Conservation (phyloP, 495 filamentous ascomycete species). For the Astrothelium macrocarpum region DNA sequence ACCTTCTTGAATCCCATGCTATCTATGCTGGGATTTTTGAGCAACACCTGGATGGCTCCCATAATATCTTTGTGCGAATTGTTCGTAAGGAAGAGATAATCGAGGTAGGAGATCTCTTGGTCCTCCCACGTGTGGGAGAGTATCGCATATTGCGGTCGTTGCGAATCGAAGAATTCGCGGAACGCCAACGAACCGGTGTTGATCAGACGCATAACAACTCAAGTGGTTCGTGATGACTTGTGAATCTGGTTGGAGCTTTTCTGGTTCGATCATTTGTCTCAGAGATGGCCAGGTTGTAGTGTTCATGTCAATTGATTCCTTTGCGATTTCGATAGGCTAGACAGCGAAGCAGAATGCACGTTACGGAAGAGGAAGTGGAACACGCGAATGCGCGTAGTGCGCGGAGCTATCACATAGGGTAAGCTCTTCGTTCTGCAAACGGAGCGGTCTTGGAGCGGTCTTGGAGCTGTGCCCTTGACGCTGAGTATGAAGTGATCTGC, state of each 20-base stretch:
- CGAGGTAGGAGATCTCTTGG: conserved; percentile 7
- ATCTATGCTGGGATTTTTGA: background rate
- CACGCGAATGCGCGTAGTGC: background rate
- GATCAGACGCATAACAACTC: conserved; percentile 11
- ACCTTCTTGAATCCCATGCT: conserved; percentile 8
- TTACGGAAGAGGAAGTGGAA: background rate
- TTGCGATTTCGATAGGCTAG: background rate
- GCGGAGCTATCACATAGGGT: too few relatives aligned
- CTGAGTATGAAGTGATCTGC: too few relatives aligned
- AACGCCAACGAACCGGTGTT: conserved; percentile 10
- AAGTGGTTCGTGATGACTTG: background rate
- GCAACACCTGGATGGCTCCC: background rate
- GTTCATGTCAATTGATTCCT: background rate
- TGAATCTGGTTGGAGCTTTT: background rate
- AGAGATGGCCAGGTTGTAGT: background rate
- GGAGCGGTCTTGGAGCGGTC: background rate
- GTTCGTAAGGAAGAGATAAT: background rate
- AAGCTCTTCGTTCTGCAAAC: background rate
- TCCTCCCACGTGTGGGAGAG: conserved; percentile 11
- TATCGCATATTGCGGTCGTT: conserved; percentile 12
- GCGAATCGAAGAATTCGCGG: conserved; percentile 7
- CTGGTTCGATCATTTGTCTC: background rate
- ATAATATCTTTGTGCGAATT: background rate
- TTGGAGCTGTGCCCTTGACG: background rate
- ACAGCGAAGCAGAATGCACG: background rate